Base-by-base conservation (phyloP, 2,329 filamentous ascomycete genomes). In the Verticillium albo-atrum region DNA sequence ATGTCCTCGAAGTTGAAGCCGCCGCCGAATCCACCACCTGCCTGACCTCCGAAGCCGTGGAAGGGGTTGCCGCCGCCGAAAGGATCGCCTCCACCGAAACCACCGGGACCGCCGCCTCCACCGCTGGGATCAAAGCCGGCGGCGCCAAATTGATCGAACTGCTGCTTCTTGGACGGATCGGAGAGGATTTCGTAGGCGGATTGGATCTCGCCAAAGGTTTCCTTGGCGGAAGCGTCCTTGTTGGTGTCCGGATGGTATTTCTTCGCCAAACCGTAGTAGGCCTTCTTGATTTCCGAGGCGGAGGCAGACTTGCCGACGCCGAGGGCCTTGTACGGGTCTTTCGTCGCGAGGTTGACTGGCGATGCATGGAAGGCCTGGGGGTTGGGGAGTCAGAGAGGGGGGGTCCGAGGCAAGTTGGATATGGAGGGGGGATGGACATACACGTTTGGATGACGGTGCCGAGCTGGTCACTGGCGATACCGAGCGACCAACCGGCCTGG, bases 171-270 rank as follows among this genome's bases (percentile, higher is more conserved):
- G 75, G 96, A 89, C 4, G 93, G 83, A 71, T 99, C 95, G 54
- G 92, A 96, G 7, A 99, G 81, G 50, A 97, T 82, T 74, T 99
- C 95, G 76, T 99, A 99, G 26, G 95, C 92, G 32, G 90, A 86
- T 74, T 99, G 95, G 58, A 96, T 91, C 67, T 97, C 94, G 64
- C 89, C 85, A 69, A 99, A 99, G 69, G 90, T 94, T 68, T 98
- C 95, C 73, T 98, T 98, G 35, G 95, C 93, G n/a, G 80, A 83
- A 3, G 91, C 75, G 67, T 98, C 95, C 74, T 98, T 98, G 81
- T 98, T 99, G 35, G 95, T 98, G 73, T 99, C 95, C 9, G 95
- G 95, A 70, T 99, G 95, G 72, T 87, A 99, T 71, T 98, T 99
- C 77, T 99, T 99, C 23, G 95, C 95, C 61, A 98, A 81, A 56